phyloP scores from a whole-genome alignment of 2,329 filamentous ascomycete genomes.

The Penicillium palitans region DNA sequence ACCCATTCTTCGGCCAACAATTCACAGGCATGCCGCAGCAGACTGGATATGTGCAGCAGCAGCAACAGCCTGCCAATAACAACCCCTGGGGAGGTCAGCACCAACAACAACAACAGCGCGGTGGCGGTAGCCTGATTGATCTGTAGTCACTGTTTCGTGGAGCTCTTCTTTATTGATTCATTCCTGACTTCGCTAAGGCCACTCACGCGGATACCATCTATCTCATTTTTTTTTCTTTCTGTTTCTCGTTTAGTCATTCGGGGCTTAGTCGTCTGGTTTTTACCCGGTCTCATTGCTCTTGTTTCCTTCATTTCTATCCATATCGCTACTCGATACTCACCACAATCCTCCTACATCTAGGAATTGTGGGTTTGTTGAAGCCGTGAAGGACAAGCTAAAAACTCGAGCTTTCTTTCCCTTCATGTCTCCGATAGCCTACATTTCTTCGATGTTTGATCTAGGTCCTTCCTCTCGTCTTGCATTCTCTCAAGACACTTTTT shows the following conservation, averaged over 20 bases:
- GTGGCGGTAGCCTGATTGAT: slow-evolving; percentile 63
- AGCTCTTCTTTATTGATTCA: slow-evolving; percentile 3
- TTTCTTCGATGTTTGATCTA: neutral
- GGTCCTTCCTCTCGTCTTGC: slow-evolving; percentile 4
- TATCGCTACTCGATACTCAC: slow-evolving; percentile 1
- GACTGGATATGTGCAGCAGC: slow-evolving; percentile 48
- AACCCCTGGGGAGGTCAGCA: slow-evolving; percentile 59
- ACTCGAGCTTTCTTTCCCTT: neutral
- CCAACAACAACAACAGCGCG: slow-evolving; percentile 48
- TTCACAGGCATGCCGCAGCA: slow-evolving; percentile 67
- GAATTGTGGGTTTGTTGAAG: neutral
- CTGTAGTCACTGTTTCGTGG: slow-evolving; percentile 42
- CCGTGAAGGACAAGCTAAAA: neutral
- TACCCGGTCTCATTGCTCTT: slow-evolving; percentile 3
- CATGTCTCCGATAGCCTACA: neutral
- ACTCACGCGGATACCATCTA: slow-evolving; percentile 13
- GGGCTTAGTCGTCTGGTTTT: slow-evolving; percentile 8
- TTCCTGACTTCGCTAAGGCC: slow-evolving; percentile 4
- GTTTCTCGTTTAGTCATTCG: neutral
- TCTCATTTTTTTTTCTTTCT: slow-evolving; percentile 1
- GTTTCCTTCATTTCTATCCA: neutral
- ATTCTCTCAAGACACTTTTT: slow-evolving; percentile 12
- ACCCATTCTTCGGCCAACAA: slow-evolving; percentile 80
- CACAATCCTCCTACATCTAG: neutral
- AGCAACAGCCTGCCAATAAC: slow-evolving; percentile 48